Base-by-base conservation (phyloP, 2,329 filamentous ascomycete species). In the Colletotrichum sp. region DNA sequence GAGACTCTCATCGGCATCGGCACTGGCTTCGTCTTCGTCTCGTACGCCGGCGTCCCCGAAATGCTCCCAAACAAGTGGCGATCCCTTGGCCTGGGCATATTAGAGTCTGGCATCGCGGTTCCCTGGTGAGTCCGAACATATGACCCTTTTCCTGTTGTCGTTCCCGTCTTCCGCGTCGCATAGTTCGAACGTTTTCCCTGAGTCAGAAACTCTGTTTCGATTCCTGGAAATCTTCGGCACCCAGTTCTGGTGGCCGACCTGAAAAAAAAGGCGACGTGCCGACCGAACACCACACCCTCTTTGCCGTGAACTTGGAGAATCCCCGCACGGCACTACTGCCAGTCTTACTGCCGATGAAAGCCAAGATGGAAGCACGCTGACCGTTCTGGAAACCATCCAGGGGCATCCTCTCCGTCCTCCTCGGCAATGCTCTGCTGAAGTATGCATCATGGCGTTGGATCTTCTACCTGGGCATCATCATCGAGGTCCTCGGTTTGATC, bases 31-130 rank as follows among this genome's bases (percentile, higher is more conserved):
- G 79, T 84, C 34, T 84, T 84, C 36, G 83, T 84, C 9, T 79
- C 80, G 3, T 84, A 83, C 66, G 80, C 83, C 2, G 82, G 82
- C 18, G 83, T 84, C 21, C 77, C 79, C 9, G 83, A 84, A 77
- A 69, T 84, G 71, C 77, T 84, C 15, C 82, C 83, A 32, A 84
- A 84, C 75, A 84, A 84, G 74, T 84, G 82, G 72, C 79, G 82
- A 68, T 67, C 49, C 26, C 64, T 77, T 44, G 72, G 71, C 21
- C 32, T 78, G 21, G 76, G 76, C 12, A 77, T 77, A 26, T 39
- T 77, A 32, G 76, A 77, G 49, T 72, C 60, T n/a, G 76, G 76
- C 44, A 77, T 77, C 52, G 66, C 68, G 21, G 36, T 72, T 21
- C 74, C 70, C 6, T 76, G 76, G 67, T 71, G 32, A 71, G 77